Evolutionary conservation across 768 basidiomycete species (phyloP), one percentile per base, ranked within the genome.

Genomic region (Peribolospora baueri): DNA sequence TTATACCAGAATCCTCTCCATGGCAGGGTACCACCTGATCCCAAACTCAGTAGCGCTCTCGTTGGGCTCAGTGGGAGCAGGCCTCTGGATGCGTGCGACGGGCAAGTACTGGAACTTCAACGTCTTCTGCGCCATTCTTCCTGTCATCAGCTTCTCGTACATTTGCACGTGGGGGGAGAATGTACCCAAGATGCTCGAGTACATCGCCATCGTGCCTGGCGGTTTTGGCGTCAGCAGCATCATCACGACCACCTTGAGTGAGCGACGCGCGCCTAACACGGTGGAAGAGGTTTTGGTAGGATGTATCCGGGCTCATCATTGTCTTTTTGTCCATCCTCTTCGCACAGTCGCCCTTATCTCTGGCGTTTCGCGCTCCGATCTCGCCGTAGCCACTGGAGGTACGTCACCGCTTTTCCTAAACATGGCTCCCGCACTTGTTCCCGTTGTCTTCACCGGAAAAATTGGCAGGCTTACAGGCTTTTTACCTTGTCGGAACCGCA

Each of bases 31-130:
- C 1, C 90, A 90, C 69, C 69, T 98, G 25, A 69, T 97, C 43
- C 87, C 90, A 36, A 88, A 91, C 69, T 85, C 84, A 42, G 82
- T 86, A 58, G 79, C 82, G 51, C 74, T 93, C 54, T 81, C 87
- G 3, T 70, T 73, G 0, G 91, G 91, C 36, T 90, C 86, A 59
- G 74, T 98, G 41, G 72, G 80, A 51, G 84, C 85, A 46, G 91
- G 91, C 25, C 59, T 51, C 56, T 9, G 60, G n/a, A 63, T 64
- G 41, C 62, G 63, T 14, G 58, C 70, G 61, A 90, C 87, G 2
- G 90, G 87, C 40, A 84, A 81, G 68, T 76, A 91, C 53, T 90
- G 83, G 68, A 72, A 65, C 50, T 72, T 90, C 48, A 84, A 82
- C 46, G 62, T 86, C 49, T 65, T 70, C 46, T 77, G 85, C 43